Evolutionary conservation across 78 protist genomes (phyloP).

Genomic region (Trichosphaerium sp.): DNA sequence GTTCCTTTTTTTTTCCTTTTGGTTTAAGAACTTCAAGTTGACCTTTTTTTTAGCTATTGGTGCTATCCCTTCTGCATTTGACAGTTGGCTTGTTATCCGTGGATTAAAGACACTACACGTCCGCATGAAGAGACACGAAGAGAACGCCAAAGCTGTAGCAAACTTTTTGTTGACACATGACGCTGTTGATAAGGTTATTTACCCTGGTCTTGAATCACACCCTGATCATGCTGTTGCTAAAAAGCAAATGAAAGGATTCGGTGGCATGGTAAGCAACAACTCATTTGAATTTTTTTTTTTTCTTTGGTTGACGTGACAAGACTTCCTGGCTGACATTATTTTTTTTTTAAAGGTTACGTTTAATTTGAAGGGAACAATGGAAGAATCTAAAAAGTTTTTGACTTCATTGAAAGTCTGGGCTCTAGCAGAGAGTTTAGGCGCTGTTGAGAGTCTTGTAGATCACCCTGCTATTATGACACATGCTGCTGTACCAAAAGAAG

Average conservation of each 20-base stretch:
- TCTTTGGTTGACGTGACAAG: background rate
- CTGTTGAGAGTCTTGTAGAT: conserved; percentile 47
- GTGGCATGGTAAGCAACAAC: no score
- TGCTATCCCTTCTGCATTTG: conserved; percentile 75
- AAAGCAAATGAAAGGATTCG: conserved; percentile 42
- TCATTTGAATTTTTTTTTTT: no score
- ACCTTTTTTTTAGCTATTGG: no score
- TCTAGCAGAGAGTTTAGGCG: conserved; percentile 65
- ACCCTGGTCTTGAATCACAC: conserved; percentile 74
- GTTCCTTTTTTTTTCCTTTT: background rate
- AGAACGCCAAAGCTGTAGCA: conserved; percentile 60
- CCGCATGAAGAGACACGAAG: conserved; percentile 61
- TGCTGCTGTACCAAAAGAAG: conserved; percentile 60
- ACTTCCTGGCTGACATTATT: background rate
- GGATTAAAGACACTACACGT: conserved; percentile 74
- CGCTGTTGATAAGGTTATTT: conserved; percentile 64
- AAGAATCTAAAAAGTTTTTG: conserved; percentile 34
- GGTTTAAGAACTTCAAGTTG: background rate
- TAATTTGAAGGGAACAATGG: conserved; percentile 39
- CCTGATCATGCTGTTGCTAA: conserved; percentile 64
- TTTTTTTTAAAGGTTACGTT: conserved; percentile 53
- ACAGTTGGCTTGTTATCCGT: conserved; percentile 71
- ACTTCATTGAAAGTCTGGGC: conserved; percentile 48
- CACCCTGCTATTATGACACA: conserved; percentile 69
- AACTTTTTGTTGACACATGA: conserved; percentile 24